Conservation (phyloP, 371 early-diverging fungal species). For the Mortierella sp. region DNA sequence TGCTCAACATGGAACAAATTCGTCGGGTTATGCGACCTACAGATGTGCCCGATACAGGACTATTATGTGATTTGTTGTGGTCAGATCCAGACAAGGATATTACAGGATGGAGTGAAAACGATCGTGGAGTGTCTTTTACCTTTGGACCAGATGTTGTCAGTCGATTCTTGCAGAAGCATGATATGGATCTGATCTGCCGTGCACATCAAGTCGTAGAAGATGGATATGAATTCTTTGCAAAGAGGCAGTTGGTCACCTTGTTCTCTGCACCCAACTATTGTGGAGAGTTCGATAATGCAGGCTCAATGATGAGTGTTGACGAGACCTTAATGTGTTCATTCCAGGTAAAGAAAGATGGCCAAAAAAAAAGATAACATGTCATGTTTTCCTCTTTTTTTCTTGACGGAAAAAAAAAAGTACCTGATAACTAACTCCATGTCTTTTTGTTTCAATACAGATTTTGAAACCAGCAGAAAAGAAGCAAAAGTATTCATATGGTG, state of each 20-base stretch:
- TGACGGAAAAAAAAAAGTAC: not conserved
- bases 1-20: slow-evolving; percentile 91
- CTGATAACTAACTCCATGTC: too few relatives aligned
- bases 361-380: too few relatives aligned
- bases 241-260: slow-evolving; percentile 93
- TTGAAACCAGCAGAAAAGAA: slow-evolving; percentile 73
- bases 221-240: slow-evolving; percentile 96
- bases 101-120: slow-evolving; percentile 91
- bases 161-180: slow-evolving; percentile 92
- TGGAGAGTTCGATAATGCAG: slow-evolving; percentile 97
- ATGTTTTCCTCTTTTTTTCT: not conserved
- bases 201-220: slow-evolving; percentile 98
- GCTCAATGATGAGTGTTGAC: slow-evolving; percentile 98
- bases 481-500: slow-evolving; percentile 78
- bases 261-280: too few relatives aligned
- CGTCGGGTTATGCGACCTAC: slow-evolving; percentile 92
- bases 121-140: slow-evolving; percentile 92
- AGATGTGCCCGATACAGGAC: slow-evolving; percentile 92
- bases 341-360: slow-evolving; percentile 72
- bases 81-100: slow-evolving; percentile 93
- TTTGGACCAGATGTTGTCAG: slow-evolving; percentile 92
- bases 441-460: slow-evolving; percentile 11
- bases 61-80: slow-evolving; percentile 96
- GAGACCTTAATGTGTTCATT: slow-evolving; percentile 93
- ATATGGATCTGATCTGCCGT: slow-evolving; percentile 93